Percentiles rank a stretch among this genome's conserved stretches.
phyloP scores from a whole-genome alignment of 1,139 yeast species.

The Diutina catenulata region DNA sequence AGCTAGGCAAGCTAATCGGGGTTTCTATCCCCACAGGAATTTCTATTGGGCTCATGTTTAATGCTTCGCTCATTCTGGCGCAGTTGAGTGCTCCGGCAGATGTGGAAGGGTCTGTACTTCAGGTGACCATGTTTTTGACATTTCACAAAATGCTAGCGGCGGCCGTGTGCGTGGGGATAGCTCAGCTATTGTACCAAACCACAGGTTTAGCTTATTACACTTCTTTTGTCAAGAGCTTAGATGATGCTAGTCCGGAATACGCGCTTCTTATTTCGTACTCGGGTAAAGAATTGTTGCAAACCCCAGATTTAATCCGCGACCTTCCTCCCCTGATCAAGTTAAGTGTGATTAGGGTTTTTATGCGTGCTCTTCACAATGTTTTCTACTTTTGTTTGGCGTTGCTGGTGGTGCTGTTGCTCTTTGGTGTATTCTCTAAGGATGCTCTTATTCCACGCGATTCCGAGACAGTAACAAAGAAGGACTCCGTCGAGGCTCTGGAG shows the following conservation, averaged over 20 bases:
- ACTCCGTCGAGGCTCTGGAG: no score
- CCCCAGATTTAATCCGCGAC: not conserved
- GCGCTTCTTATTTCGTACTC: not conserved
- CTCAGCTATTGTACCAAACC: constrained; percentile 25
- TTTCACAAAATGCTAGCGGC: constrained; percentile 22
- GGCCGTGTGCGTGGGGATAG: constrained; percentile 20
- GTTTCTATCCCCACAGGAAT: constrained; percentile 21
- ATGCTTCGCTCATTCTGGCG: constrained; percentile 18
- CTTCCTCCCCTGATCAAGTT: not conserved
- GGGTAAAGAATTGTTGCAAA: not conserved
- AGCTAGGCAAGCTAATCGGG: constrained; percentile 21
- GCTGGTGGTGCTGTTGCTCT: no score
- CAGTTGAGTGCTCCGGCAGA: constrained; percentile 26
- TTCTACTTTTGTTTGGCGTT: not conserved
- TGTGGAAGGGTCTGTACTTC: constrained; percentile 23
- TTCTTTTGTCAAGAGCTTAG: constrained; percentile 8
- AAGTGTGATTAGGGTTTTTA: not conserved
- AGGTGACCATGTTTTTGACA: constrained; percentile 23
- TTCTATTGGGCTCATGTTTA: constrained; percentile 18
- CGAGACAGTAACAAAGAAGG: no score
- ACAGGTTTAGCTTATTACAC: constrained; percentile 15
- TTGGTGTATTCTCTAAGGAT: no score
- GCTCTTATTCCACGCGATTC: no score
- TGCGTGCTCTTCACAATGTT: not conserved
- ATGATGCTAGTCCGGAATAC: constrained; percentile 5